Evolutionary conservation across 75 land plant genomes (phyloP), one percentile per base, ranked within the genome.

Genomic region (Pseudotsuga menziesii): DNA sequence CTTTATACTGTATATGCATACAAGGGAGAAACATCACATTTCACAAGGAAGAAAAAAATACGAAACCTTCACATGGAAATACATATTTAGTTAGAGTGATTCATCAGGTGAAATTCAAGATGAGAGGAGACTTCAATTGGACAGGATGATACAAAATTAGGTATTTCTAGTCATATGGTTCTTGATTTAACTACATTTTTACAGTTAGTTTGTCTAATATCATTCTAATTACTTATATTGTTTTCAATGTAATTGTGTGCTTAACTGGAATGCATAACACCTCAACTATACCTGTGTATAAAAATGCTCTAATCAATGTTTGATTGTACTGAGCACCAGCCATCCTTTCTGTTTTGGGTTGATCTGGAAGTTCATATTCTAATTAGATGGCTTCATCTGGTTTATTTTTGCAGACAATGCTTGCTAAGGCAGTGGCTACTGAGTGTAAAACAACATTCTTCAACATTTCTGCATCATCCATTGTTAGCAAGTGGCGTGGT

Each of bases 401-500:
- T 29, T 41, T 48, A 16, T 77, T 48, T 56, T 56, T 82, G 58
- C 85, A 88, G 98, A 97, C 99, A 8, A 94, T 97, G 99, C 94
- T 97, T 72, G 99, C 99, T 57, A 97, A 97, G 77, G 99, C 99
- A 71, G 99, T 97, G 67, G 99, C 99, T 56, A 97, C 98, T 16
- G 99, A 97, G 76, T 97, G 99, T 82, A 88, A 89, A 48, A 97
- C 99, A 8, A 97, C 99, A 23, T 97, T 97, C 80, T 97, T 97
- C 85, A 97, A 97, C 78, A 97, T 97, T 55, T 97, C 99, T 67
- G 99, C 99, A 56, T 97, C 99, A 35, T 94, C 99, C 56, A 83
- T 97, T 78, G 99, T 97, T 81, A 97, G 99, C 84, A 97, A 97
- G 82, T 97, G 95, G 98, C 93, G 98, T 29, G 99, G 97, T 94